Conservation (phyloP, 192 early-diverging fungal species). For the Dissophora globulifera region DNA sequence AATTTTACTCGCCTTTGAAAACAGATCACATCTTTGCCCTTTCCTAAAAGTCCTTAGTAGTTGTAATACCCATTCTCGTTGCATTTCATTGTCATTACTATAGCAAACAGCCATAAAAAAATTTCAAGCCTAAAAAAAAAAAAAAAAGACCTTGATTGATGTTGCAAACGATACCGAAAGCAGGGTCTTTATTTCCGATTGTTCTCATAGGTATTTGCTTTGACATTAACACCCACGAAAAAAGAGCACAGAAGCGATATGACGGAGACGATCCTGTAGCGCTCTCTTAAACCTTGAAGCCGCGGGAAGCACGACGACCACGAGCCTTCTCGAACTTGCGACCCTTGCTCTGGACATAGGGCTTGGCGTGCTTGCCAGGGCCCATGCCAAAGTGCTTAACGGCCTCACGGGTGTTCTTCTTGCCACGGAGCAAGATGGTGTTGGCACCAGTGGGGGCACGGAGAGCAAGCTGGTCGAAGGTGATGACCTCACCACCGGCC, state of each 20-base stretch:
- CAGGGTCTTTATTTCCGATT: conserved; percentile 39
- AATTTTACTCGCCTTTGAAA: no score
- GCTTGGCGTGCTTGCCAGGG: conserved; percentile 63
- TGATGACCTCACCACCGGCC: conserved; percentile 98
- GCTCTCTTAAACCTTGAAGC: conserved; percentile 96
- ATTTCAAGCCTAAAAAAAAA: no score
- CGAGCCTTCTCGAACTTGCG: conserved; percentile 99
- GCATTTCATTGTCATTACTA: no score
- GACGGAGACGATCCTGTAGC: not conserved
- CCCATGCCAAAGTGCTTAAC: conserved; percentile 97
- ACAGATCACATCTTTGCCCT: no score
- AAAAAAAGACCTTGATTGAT: conserved; percentile 7
- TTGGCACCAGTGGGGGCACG: conserved; percentile 97
- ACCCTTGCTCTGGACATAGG: conserved; percentile 98
- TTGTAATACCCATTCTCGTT: no score
- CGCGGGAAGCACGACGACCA: conserved; percentile 99
- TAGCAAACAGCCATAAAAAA: no score
- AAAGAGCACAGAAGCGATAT: conserved; percentile 7
- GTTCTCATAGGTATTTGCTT: conserved; percentile 15
- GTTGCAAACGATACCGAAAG: no score
- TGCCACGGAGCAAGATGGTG: conserved; percentile 95
- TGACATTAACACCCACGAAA: conserved; percentile 14
- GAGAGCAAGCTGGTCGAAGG: conserved; percentile 99
- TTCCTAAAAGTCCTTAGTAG: no score
- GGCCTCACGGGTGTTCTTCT: conserved; percentile 94